These are phyloP conservation scores for Daldinia decipiens DNA, from an alignment of 495 filamentous ascomycete species.

Conservation along the genomic window DNA sequence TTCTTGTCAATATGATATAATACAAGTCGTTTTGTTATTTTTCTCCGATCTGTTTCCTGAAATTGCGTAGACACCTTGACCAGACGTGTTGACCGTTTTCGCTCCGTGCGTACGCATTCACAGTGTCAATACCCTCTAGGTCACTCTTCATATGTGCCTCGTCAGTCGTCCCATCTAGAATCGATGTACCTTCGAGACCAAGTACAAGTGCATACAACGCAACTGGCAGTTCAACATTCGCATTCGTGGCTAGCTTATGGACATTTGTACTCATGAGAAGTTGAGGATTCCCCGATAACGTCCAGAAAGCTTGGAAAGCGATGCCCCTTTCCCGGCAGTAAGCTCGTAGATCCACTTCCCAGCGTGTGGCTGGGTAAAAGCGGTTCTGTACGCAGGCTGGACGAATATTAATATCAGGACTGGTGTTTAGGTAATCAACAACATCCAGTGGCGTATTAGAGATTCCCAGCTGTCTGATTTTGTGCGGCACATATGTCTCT, in stretches of 20 bases:
- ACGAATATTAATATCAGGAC: slow-evolving; percentile 48
- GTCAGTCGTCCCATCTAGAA: slow-evolving; percentile 78
- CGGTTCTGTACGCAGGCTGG: slow-evolving; percentile 78
- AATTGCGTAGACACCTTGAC: slow-evolving; percentile 56
- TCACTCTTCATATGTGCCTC: slow-evolving; percentile 72
- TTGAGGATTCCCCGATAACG: slow-evolving; percentile 72
- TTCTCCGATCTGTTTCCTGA: slow-evolving; percentile 62
- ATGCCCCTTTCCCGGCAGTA: slow-evolving; percentile 71
- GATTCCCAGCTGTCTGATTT: slow-evolving; percentile 74
- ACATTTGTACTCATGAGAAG: slow-evolving; percentile 65
- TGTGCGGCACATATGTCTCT: slow-evolving; percentile 69
- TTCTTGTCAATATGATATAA: background rate
- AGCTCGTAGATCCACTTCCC: slow-evolving; percentile 67
- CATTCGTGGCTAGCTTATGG: slow-evolving; percentile 58
- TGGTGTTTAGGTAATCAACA: slow-evolving; percentile 61
- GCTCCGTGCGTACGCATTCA: slow-evolving; percentile 60
- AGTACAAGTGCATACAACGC: slow-evolving; percentile 77
- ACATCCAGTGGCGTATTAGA: slow-evolving; percentile 70
- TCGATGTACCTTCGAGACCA: slow-evolving; percentile 63
- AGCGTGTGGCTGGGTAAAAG: slow-evolving; percentile 68
- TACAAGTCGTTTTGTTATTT: background rate
- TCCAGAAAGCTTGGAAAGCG: slow-evolving; percentile 83
- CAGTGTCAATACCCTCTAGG: slow-evolving; percentile 62
- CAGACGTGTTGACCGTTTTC: slow-evolving; percentile 56
- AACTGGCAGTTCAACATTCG: slow-evolving; percentile 58